Evolutionary conservation across 805 yeast genomes (phyloP).

Genomic region (Saccharomycopsis malanga): DNA sequence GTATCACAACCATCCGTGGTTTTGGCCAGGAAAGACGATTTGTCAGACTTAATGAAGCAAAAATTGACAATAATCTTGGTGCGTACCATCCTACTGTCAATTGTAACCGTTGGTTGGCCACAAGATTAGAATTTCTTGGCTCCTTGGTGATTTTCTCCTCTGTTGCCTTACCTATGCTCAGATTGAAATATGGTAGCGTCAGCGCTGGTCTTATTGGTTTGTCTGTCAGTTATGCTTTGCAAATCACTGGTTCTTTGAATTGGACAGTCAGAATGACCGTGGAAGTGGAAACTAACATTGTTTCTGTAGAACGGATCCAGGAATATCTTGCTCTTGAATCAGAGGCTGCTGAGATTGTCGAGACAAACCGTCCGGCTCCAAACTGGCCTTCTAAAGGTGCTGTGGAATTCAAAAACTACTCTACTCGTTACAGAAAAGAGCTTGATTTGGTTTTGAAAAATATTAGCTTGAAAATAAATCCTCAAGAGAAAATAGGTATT

Average conservation of each 20-base stretch:
- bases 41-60: conserved; percentile 52
- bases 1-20: conserved; percentile 71
- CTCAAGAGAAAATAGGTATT: conserved; percentile 84
- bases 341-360: conserved; percentile 77
- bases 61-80: conserved; percentile 80
- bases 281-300: conserved; percentile 95
- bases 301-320: conserved; percentile 88
- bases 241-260: conserved; percentile 85
- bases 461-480: conserved; percentile 54
- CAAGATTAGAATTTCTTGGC: conserved; percentile 85
- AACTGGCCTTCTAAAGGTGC: conserved; percentile 72
- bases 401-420: conserved; percentile 60
- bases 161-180: conserved; percentile 70
- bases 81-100: conserved; percentile 90
- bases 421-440: conserved; percentile 79
- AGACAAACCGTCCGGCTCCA: conserved; percentile 56
- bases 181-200: conserved; percentile 59
- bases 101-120: conserved; percentile 97
- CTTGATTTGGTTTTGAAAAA: conserved; percentile 72
- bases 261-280: conserved; percentile 99
- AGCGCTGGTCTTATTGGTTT: conserved; percentile 93
- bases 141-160: conserved; percentile 82
- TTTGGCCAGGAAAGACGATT: conserved; percentile 62
- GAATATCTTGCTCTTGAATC: conserved; percentile 74
- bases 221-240: conserved; percentile 87